Conservation (phyloP, 2,329 filamentous ascomycete species). For the Exophiala xenobiotica region DNA sequence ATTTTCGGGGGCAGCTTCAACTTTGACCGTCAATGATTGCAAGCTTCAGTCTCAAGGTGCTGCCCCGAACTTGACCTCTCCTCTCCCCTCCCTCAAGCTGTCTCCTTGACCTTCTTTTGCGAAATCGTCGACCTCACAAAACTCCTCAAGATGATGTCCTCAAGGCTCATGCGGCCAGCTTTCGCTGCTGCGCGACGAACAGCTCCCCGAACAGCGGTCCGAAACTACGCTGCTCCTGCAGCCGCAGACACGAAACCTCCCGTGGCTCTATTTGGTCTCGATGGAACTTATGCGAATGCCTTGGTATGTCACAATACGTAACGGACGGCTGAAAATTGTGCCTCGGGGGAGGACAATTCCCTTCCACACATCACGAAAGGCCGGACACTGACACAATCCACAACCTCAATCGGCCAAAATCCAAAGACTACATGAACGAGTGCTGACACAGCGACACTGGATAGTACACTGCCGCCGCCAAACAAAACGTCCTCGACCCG, state of each 20-base stretch:
- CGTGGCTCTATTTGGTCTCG: constrained; percentile 87
- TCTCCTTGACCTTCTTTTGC: background rate
- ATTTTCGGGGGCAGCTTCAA: constrained; percentile 1
- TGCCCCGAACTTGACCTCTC: background rate
- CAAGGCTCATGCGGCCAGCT: constrained; percentile 33
- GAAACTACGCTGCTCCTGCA: constrained; percentile 71
- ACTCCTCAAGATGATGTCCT: constrained; percentile 30
- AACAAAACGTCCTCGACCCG: constrained; percentile 79
- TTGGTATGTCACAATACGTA: constrained; percentile 78
- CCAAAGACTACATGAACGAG: too few species aligned
- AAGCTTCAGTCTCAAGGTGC: constrained; percentile 1
- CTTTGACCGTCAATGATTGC: constrained; percentile 16
- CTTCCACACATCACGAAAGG: too few species aligned
- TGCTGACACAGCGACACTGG: background rate
- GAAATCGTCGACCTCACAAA: constrained; percentile 3
- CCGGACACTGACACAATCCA: too few species aligned
- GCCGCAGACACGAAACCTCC: constrained; percentile 72
- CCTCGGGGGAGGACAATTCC: too few species aligned
- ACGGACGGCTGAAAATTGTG: too few species aligned
- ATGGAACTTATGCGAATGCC: constrained; percentile 97
- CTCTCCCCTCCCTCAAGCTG: constrained; percentile 24
- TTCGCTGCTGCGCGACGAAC: constrained; percentile 60
- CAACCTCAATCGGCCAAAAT: too few species aligned
- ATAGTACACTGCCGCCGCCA: constrained; percentile 93
- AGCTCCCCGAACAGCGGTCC: constrained; percentile 61